A percentile compares a stretch with the other conserved stretches of the same genome.
Evolutionary conservation across 2,329 filamentous ascomycete genomes (phyloP).

Genomic region (Fusarium chuoi): DNA sequence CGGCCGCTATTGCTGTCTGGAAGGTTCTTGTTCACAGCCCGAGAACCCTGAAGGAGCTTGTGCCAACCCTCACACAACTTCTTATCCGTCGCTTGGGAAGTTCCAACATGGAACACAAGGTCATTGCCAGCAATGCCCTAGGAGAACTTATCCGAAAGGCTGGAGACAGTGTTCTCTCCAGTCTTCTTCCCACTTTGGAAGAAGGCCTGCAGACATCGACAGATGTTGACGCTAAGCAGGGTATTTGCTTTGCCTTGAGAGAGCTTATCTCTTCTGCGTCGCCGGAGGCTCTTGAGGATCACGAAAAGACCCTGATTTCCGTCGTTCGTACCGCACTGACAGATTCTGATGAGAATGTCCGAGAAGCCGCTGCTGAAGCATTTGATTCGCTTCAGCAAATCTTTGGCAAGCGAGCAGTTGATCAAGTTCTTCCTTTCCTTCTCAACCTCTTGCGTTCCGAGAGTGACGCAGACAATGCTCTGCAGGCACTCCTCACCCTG

Average conservation of each 20-base stretch:
- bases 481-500: constrained; percentile 91
- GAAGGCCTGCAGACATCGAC: constrained; percentile 88
- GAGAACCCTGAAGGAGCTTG: constrained; percentile 91
- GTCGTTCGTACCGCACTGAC: constrained; percentile 93
- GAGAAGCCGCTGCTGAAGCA: constrained; percentile 95
- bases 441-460: constrained; percentile 89
- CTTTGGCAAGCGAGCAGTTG: constrained; percentile 91
- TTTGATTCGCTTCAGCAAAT: constrained; percentile 96
- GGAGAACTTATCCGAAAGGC: constrained; percentile 97
- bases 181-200: constrained; percentile 88
- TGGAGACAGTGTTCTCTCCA: constrained; percentile 90
- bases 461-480: constrained; percentile 87
- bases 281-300: constrained; percentile 88
- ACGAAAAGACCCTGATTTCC: constrained; percentile 93
- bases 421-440: constrained; percentile 93
- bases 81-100: constrained; percentile 94
- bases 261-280: constrained; percentile 93
- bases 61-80: constrained; percentile 93
- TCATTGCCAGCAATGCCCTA: constrained; percentile 96
- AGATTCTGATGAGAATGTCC: constrained; percentile 87
- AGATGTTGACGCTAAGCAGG: constrained; percentile 93
- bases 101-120: constrained; percentile 97
- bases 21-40: constrained; percentile 95
- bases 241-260: constrained; percentile 94
- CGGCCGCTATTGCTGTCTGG: constrained; percentile 92